Conservation (phyloP, 257 asterid genomes). For the Scutellaria barbata region DNA sequence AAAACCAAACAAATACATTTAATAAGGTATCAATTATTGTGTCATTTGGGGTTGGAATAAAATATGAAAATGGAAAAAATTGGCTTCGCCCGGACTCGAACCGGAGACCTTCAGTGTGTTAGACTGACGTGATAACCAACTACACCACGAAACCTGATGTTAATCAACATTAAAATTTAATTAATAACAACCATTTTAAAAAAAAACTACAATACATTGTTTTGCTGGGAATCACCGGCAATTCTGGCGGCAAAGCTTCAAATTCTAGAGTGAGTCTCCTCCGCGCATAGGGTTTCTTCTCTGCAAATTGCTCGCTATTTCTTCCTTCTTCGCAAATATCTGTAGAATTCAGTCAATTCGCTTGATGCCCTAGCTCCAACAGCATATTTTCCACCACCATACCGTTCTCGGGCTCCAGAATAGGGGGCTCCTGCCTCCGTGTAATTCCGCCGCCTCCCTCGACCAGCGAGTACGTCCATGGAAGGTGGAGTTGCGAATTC, state of each 20-base stretch:
- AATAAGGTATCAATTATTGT: no score
- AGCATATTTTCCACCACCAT: not conserved
- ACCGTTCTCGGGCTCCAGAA: constrained; percentile 17
- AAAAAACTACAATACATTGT: no score
- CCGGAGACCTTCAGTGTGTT: constrained; percentile 99
- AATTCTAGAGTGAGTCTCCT: constrained; percentile 10
- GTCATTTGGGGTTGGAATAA: no score
- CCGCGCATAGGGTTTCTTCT: constrained; percentile 40
- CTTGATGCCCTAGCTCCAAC: not conserved
- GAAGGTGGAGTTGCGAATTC: constrained; percentile 45
- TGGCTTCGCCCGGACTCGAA: constrained; percentile 81
- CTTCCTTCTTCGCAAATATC: not conserved
- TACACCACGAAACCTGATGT: constrained; percentile 73
- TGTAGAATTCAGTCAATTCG: constrained; percentile 2
- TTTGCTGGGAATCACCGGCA: constrained; percentile 29
- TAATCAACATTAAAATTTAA: no score
- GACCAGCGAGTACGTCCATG: constrained; percentile 41
- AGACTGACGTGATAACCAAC: constrained; percentile 99
- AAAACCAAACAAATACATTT: no score
- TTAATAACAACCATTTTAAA: no score
- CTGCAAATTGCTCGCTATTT: not conserved
- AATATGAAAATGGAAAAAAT: no score
- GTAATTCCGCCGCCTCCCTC: constrained; percentile 17
- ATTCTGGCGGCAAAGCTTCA: constrained; percentile 51
- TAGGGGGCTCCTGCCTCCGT: not conserved